These are phyloP conservation scores for Novymonas esmeraldas DNA, from an alignment of 208 protist genomes.

Conservation along the genomic window DNA sequence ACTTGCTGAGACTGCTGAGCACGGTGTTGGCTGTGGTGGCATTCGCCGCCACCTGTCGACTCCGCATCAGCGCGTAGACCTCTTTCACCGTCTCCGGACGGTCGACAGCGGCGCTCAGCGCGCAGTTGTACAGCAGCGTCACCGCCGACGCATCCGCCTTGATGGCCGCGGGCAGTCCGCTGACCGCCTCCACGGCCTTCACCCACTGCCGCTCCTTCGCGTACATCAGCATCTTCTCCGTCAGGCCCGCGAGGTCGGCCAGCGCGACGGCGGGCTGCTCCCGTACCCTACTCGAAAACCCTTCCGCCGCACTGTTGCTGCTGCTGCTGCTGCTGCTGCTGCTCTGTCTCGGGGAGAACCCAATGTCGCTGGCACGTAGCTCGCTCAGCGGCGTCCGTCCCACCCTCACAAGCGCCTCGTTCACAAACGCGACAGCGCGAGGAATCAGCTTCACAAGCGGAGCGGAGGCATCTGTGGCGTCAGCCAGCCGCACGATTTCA, in stretches of 20 bases:
- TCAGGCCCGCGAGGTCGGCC: constrained; percentile 43
- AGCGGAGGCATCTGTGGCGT: constrained; percentile 43
- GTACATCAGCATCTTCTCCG: constrained; percentile 80
- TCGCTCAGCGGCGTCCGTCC: constrained; percentile 52
- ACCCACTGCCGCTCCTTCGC: constrained; percentile 83
- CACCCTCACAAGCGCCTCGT: constrained; percentile 63
- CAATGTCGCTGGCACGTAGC: constrained; percentile 46
- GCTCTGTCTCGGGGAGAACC: too few relatives aligned
- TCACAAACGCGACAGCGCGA: constrained; percentile 71
- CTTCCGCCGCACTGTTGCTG: neutral
- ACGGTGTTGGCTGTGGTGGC: constrained; percentile 83
- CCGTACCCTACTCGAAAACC: neutral
- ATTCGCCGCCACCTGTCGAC: constrained; percentile 52
- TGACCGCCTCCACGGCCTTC: constrained; percentile 57
- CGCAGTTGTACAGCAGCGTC: constrained; percentile 91
- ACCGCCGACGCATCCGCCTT: constrained; percentile 51
- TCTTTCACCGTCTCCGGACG: constrained; percentile 47
- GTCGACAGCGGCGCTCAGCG: constrained; percentile 78
- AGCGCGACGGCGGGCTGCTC: constrained; percentile 3
- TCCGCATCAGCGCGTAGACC: constrained; percentile 55
- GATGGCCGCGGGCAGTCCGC: constrained; percentile 22
- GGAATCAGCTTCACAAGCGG: constrained; percentile 48
- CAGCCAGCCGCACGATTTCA: constrained; percentile 71
- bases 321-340: too few relatives aligned
- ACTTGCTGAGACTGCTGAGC: constrained; percentile 72